Percentiles rank a stretch among this genome's conserved stretches.
These are phyloP conservation scores for Terfezia claveryi DNA, from an alignment of 495 filamentous ascomycete species.

Conservation along the genomic window DNA sequence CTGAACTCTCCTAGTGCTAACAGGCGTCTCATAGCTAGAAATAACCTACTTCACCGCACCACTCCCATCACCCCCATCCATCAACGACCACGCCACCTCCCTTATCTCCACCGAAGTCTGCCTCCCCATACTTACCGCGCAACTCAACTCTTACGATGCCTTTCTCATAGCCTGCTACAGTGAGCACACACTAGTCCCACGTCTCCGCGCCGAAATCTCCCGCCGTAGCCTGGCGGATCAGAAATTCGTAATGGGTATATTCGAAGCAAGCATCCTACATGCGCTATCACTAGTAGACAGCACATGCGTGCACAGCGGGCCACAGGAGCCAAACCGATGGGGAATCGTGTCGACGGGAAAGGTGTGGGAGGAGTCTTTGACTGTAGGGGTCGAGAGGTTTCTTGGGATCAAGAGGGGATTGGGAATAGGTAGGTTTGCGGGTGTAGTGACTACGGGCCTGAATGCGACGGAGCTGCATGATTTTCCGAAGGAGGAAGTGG, in stretches of 20 bases:
- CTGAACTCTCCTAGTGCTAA: not conserved
- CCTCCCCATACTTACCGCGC: slow-evolving; percentile 28
- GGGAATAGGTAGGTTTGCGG: slow-evolving; percentile 34
- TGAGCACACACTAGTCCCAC: slow-evolving; percentile 54
- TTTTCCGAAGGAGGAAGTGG: slow-evolving; percentile 38
- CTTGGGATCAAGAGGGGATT: slow-evolving; percentile 21
- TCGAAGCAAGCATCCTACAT: slow-evolving; percentile 52
- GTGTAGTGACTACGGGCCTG: slow-evolving; percentile 66
- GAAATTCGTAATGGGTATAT: slow-evolving; percentile 54
- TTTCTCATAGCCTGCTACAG: slow-evolving; percentile 81
- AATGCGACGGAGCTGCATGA: slow-evolving; percentile 63
- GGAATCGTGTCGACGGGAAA: slow-evolving; percentile 79
- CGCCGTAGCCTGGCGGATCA: not conserved
- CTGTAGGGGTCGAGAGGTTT: slow-evolving; percentile 34
- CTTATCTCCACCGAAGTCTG: slow-evolving; percentile 30
- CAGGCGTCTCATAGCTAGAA: not conserved
- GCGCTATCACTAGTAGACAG: slow-evolving; percentile 24
- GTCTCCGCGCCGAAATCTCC: slow-evolving; percentile 26
- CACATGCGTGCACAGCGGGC: slow-evolving; percentile 16
- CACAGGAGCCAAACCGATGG: slow-evolving; percentile 32
- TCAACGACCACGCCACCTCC: slow-evolving; percentile 41
- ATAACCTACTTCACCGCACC: slow-evolving; percentile 33
- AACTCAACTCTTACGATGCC: slow-evolving; percentile 30
- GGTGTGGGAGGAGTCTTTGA: slow-evolving; percentile 55
- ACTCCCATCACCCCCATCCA: slow-evolving; percentile 31